Percentiles rank a stretch among this genome's conserved stretches.
Evolutionary conservation across 2,329 filamentous ascomycete genomes (phyloP).

Genomic region (Amauroascus verrucosus): DNA sequence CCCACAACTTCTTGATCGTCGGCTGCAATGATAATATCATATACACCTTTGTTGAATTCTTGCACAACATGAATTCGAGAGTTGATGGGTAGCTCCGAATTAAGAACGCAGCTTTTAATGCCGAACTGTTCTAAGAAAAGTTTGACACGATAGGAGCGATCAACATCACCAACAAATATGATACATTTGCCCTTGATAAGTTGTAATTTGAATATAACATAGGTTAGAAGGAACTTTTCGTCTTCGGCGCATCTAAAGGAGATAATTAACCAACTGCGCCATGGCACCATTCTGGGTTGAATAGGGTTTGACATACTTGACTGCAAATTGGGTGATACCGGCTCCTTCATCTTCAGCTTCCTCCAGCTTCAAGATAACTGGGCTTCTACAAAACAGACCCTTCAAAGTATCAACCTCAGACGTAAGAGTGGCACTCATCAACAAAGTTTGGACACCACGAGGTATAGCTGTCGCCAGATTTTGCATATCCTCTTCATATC

Average conservation of each 20-base stretch:
- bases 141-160: constrained; percentile 83
- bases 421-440: constrained; percentile 89
- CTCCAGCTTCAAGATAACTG: constrained; percentile 69
- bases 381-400: constrained; percentile 71
- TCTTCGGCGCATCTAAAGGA: constrained; percentile 69
- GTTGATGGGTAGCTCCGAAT: constrained; percentile 89
- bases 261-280: constrained; percentile 13
- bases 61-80: constrained; percentile 89
- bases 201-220: constrained; percentile 91
- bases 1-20: constrained; percentile 82
- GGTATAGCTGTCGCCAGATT: constrained; percentile 68
- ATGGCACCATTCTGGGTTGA: constrained; percentile 12
- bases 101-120: constrained; percentile 83
- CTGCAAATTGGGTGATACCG: constrained; percentile 74
- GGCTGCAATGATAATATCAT: constrained; percentile 95
- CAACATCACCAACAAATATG: constrained; percentile 75
- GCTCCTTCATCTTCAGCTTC: constrained; percentile 68
- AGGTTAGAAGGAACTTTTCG: constrained; percentile 87
- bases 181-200: constrained; percentile 88
- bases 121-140: constrained; percentile 95
- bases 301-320: constrained; percentile 49
- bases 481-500: constrained; percentile 82
- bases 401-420: constrained; percentile 79
- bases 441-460: constrained; percentile 74
- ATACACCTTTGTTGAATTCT: constrained; percentile 92